Conservation (phyloP, 192 early-diverging fungal species). For the Coemansia sp. region DNA sequence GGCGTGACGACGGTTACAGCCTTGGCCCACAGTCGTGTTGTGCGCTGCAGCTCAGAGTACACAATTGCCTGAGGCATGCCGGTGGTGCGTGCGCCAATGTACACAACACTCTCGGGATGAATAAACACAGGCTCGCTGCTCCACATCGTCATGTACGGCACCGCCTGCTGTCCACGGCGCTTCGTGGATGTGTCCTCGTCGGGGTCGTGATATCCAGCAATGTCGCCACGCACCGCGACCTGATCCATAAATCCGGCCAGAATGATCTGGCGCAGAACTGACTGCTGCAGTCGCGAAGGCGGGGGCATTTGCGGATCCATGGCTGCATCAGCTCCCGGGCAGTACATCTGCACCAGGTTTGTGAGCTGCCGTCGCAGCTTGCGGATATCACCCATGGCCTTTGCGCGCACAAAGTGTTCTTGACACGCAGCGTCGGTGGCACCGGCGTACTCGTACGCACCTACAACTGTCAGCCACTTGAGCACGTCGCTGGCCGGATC, state of each 20-base stretch:
- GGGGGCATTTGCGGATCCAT: slow-evolving; percentile 68
- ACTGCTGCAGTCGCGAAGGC: slow-evolving; percentile 65
- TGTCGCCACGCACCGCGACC: slow-evolving; percentile 82
- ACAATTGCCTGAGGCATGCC: slow-evolving; percentile 71
- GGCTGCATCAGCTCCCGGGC: slow-evolving; percentile 57
- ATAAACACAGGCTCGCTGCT: slow-evolving; percentile 71
- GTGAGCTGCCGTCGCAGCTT: slow-evolving; percentile 77
- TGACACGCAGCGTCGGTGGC: slow-evolving; percentile 71
- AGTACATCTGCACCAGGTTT: slow-evolving; percentile 65
- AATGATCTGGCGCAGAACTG: slow-evolving; percentile 81
- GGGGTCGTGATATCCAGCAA: slow-evolving; percentile 57
- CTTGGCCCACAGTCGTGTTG: slow-evolving; percentile 65
- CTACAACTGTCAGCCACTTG: slow-evolving; percentile 81
- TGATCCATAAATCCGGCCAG: slow-evolving; percentile 89
- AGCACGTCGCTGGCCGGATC: slow-evolving; percentile 85
- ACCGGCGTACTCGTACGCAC: slow-evolving; percentile 79
- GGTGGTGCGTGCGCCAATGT: slow-evolving; percentile 39
- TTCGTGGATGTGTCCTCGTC: slow-evolving; percentile 53
- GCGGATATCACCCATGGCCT: slow-evolving; percentile 79
- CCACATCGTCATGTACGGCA: slow-evolving; percentile 72
- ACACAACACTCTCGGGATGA: slow-evolving; percentile 68
- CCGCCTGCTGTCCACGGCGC: slow-evolving; percentile 53
- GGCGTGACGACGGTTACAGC: slow-evolving; percentile 71
- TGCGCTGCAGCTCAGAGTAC: slow-evolving; percentile 68
- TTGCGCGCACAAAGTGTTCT: slow-evolving; percentile 80